Evolutionary conservation across 1,284 basidiomycete genomes (phyloP), one percentile per base, ranked within the genome.

Genomic region (Amylostereum chailletii): DNA sequence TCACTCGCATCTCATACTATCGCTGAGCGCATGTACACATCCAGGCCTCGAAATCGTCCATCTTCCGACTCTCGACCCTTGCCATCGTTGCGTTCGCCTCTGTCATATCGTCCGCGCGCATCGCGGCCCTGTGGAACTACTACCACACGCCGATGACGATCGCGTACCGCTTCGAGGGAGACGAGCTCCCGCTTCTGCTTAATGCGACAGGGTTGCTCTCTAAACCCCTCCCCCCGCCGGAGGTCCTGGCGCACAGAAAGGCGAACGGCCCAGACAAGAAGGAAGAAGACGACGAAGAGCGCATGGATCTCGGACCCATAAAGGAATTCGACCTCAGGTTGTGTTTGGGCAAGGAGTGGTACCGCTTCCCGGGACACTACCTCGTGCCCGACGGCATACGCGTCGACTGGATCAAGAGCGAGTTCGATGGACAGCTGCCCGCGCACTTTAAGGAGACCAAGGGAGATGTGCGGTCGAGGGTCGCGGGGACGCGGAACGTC

Each of bases 341-440:
- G 1, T 99, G 96, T 68, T 77, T 90, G 49, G 93, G 86, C 34
- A 91, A 94, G 62, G 95, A 99, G 67, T 99, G 96, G 96, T 76
- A 98, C 63, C 79, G 95, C 10, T 99, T 94, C 74, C 92, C 94
- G 0, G 81, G 89, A 1, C 86, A 89, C 63, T 98, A 90, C 67
- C 77, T 95, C 45, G 76, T 98, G 19, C 94, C 95, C 1, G 78
- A 86, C 49, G 86, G 81, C 11, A 72, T 97, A 50, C 77, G 83
- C 43, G 83, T 95, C 10, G 77, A 87, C 54, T 98, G 93, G 69
- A 72, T 98, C 62, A 86, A 90, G 71, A 92, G 86, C 65, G 90
- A 86, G 49, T 96, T 97, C 59, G 75, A 84, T 51, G 95, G 94
- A 10, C 80, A 94, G 62, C 71, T 99, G 55, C 96, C 96, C 3